A percentile compares a stretch with the other conserved stretches of the same genome.
These are phyloP conservation scores for Acer saccharum DNA, from an alignment of 345 rosid species.

Conservation along the genomic window DNA sequence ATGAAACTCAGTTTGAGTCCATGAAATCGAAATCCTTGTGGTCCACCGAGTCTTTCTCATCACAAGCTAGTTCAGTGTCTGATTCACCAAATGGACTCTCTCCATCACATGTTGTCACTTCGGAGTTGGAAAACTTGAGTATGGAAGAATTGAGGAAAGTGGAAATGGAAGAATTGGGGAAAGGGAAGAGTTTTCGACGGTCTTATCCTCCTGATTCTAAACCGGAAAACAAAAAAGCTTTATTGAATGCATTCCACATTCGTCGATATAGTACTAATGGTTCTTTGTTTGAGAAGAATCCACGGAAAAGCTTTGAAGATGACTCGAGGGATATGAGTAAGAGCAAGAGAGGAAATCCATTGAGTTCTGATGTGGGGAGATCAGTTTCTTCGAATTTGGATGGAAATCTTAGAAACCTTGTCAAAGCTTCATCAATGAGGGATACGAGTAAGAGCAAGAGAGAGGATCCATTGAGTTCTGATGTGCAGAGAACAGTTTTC, in stretches of 20 bases:
- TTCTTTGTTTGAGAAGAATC: conserved; percentile 35
- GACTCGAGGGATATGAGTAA: conserved; percentile 23
- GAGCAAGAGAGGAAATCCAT: conserved; percentile 1
- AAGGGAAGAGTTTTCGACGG: conserved; percentile 33
- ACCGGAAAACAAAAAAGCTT: conserved; percentile 18
- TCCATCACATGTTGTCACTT: conserved; percentile 42
- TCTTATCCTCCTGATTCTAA: conserved; percentile 40
- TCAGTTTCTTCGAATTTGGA: conserved; percentile 42
- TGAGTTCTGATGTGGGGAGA: conserved; percentile 20
- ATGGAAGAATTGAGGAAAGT: conserved; percentile 43
- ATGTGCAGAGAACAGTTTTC: conserved; percentile 35
- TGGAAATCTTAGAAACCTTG: conserved; percentile 20
- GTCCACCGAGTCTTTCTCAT: conserved; percentile 47
- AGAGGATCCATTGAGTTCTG: conserved; percentile 24
- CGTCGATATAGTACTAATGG: conserved; percentile 35
- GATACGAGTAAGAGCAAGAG: conserved; percentile 25
- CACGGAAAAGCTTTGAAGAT: conserved; percentile 20
- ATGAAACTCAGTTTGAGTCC: conserved; percentile 54
- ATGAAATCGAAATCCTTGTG: conserved; percentile 44
- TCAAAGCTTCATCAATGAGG: conserved; percentile 40
- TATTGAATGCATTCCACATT: conserved; percentile 38
- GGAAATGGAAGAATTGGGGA: conserved; percentile 40
- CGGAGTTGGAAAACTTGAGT: conserved; percentile 41
- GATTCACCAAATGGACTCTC: conserved; percentile 42
- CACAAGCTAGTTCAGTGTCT: conserved; percentile 44